Evolutionary conservation across 1,139 yeast genomes (phyloP).

Genomic region (Sugiyamaella novakii): DNA sequence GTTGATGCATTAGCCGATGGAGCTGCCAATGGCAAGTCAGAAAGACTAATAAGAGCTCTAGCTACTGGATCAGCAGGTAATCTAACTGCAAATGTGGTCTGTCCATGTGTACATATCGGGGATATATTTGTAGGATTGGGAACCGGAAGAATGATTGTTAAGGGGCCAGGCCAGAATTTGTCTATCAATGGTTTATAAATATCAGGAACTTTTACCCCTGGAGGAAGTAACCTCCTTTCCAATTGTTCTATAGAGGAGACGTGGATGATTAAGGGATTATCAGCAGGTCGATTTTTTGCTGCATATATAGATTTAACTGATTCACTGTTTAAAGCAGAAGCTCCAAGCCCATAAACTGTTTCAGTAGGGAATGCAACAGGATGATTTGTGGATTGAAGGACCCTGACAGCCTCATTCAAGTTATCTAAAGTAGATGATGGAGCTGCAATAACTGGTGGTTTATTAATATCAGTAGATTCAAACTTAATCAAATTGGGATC

Average conservation of each 20-base stretch:
- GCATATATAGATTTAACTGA: conserved; percentile 74
- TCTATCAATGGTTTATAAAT: conserved; percentile 64
- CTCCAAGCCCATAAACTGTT: conserved; percentile 95
- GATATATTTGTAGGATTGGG: conserved; percentile 57
- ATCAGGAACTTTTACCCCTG: conserved; percentile 69
- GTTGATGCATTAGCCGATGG: conserved; percentile 98
- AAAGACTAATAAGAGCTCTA: conserved; percentile 81
- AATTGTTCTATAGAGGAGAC: conserved; percentile 78
- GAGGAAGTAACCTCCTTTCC: conserved; percentile 52
- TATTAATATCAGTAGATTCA: conserved; percentile 30
- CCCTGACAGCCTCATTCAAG: conserved; percentile 59
- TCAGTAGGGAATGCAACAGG: conserved; percentile 96
- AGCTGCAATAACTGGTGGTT: conserved; percentile 15
- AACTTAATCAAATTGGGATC: conserved; percentile 50
- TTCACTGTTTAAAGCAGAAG: conserved; percentile 72
- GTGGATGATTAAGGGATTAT: conserved; percentile 90
- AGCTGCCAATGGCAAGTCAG: conserved; percentile 92
- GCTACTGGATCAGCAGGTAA: conserved; percentile 88
- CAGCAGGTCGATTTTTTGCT: conserved; percentile 93
- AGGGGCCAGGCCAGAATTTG: conserved; percentile 94
- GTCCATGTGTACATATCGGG: conserved; percentile 77
- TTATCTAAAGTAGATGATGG: conserved; percentile 50
- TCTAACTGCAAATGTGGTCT: conserved; percentile 87
- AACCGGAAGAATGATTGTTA: conserved; percentile 80
- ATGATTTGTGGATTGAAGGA: conserved; percentile 52